Percentiles rank a stretch among this genome's conserved stretches.
These are phyloP conservation scores for Coemansia sp. DNA, from an alignment of 192 early-diverging fungal species.

Conservation along the genomic window DNA sequence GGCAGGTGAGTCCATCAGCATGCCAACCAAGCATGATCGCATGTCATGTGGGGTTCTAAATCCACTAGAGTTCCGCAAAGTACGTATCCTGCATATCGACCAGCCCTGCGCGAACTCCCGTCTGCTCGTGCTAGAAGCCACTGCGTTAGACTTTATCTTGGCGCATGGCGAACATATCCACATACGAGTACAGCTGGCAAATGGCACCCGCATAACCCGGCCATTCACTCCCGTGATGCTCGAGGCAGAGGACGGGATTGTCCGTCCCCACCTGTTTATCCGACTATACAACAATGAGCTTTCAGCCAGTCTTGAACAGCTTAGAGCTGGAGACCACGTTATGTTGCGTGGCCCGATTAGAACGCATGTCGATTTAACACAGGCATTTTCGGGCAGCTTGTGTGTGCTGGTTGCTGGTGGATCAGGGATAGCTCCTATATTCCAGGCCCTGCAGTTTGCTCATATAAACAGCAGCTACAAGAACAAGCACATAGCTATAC, in stretches of 20 bases:
- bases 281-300: constrained; percentile 23
- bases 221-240: constrained; percentile 46
- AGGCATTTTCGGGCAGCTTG: background rate
- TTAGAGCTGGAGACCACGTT: constrained; percentile 1
- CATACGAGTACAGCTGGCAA: constrained; percentile 7
- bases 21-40: background rate
- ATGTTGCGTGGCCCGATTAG: constrained; percentile 25
- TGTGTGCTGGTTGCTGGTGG: constrained; percentile 34
- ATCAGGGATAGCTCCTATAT: constrained; percentile 42
- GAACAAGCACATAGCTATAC: constrained; percentile 11
- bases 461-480: constrained; percentile 19
- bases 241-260: constrained; percentile 21
- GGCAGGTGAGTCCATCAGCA: constrained; percentile 1
- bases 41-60: constrained; percentile 15
- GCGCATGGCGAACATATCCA: constrained; percentile 40
- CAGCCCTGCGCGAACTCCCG: constrained; percentile 5
- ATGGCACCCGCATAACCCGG: constrained; percentile 3
- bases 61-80: constrained; percentile 21
- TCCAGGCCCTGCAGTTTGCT: constrained; percentile 39
- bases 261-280: constrained; percentile 35
- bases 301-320: constrained; percentile 7
- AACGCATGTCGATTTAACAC: constrained; percentile 21
- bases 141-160: constrained; percentile 19
- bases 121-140: constrained; percentile 39
- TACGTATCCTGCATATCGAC: constrained; percentile 16